Evolutionary conservation across 192 early-diverging fungal genomes (phyloP).

Genomic region (Coemansia sp.): DNA sequence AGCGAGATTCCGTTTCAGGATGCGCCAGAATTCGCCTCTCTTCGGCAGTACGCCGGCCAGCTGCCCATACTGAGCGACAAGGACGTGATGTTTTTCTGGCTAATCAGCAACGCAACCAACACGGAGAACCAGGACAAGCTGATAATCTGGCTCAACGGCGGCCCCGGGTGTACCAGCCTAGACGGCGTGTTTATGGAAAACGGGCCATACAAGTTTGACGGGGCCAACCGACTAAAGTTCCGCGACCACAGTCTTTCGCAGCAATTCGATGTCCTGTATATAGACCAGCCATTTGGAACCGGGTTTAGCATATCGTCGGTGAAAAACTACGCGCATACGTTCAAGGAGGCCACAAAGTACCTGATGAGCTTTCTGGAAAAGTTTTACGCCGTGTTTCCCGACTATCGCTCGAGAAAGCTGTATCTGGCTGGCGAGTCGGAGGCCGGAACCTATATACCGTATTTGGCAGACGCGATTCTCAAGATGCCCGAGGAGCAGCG

Average conservation of each 20-base stretch:
- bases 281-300: conserved; percentile 70
- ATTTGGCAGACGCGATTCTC: conserved; percentile 59
- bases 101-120: conserved; percentile 52
- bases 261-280: conserved; percentile 53
- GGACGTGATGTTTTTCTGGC: conserved; percentile 55
- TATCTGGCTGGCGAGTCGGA: conserved; percentile 73
- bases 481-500: conserved; percentile 28
- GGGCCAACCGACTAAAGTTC: conserved; percentile 25
- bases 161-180: conserved; percentile 60
- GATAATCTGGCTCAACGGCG: conserved; percentile 67
- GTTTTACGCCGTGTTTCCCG: conserved; percentile 60
- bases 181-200: conserved; percentile 69
- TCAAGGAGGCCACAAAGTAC: conserved; percentile 36
- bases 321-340: conserved; percentile 21
- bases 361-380: conserved; percentile 57
- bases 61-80: conserved; percentile 35
- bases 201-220: conserved; percentile 57
- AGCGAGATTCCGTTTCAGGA: conserved; percentile 37
- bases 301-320: conserved; percentile 48
- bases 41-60: conserved; percentile 47
- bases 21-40: conserved; percentile 22
- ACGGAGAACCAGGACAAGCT: conserved; percentile 48
- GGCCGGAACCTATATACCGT: conserved; percentile 71
- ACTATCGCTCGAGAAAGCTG: conserved; percentile 51
- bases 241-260: conserved; percentile 45